Base-by-base conservation (phyloP, 495 filamentous ascomycete species). In the Lepraria neglecta region DNA sequence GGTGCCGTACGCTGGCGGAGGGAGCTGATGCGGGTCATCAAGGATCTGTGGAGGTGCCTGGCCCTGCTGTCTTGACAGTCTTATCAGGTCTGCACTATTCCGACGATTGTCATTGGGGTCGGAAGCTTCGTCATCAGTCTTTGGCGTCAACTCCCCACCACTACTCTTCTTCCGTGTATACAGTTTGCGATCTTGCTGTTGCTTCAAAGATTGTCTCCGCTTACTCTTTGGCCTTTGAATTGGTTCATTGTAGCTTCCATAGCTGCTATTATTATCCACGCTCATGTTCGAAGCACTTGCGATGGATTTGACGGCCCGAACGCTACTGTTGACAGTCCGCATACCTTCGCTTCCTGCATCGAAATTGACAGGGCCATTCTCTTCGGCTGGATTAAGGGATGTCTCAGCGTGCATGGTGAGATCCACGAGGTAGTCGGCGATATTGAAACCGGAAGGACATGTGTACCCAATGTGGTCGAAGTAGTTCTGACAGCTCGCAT, bases 361-460 rank as follows among this genome's bases (percentile, higher is more conserved):
- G 6, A 73, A 65, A 43, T 78, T 67, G 6, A 74, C 65, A 6
- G 76, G 74, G 48, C 69, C 76, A 10, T 79, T 75, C 47, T 83
- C 86, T 58, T 91, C 87, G 0, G 78, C 71, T 59, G 82, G 76
- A 3, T 86, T 73, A 43, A 70, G 75, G 6, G 77, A 74, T 52
- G 76, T 77, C 27, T 87, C 83, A 38, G 89, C 91, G 72, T 99
- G 94, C 91, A 99, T 96, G 0, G 94, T 97, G 21, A 99, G 77
- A 71, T 99, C 94, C 48, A 98, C 91, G 7, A 98, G 82, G 66
- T 96, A 98, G 68, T 98, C 94, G 1, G 94, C 94, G 70, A 98
- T 97, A 65, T 98, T 98, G 81, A 98, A 98, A 5, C 94, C 94
- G 14, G 94, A 89, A 31, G 94, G 94, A 69, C 94, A 98, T 42